These are phyloP conservation scores for Pterulicium gracile DNA, from an alignment of 1,284 basidiomycete genomes.

Conservation along the genomic window DNA sequence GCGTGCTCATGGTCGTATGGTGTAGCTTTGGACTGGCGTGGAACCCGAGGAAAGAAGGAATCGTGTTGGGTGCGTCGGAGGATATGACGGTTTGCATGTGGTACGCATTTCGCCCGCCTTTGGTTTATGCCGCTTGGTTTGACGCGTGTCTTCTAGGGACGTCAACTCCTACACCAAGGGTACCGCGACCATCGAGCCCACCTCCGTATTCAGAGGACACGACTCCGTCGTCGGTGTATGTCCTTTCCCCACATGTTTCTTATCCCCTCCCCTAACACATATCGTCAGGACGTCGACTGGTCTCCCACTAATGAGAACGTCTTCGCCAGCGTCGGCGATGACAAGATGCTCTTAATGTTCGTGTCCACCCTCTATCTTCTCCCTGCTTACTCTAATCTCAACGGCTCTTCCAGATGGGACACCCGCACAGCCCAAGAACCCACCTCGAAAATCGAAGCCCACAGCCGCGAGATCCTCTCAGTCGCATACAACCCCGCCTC, in stretches of 20 bases:
- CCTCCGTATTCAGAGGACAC: slow-evolving; percentile 80
- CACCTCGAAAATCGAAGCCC: slow-evolving; percentile 71
- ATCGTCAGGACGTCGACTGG: slow-evolving; percentile 88
- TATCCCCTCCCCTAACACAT: slow-evolving; percentile 5
- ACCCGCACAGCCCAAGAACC: slow-evolving; percentile 68
- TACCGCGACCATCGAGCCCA: slow-evolving; percentile 71
- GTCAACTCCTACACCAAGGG: slow-evolving; percentile 82
- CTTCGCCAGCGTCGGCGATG: slow-evolving; percentile 96
- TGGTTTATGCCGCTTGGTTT: background rate
- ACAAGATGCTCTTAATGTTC: slow-evolving; percentile 88
- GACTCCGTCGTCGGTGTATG: slow-evolving; percentile 82
- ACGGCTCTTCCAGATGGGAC: slow-evolving; percentile 70
- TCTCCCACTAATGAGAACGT: slow-evolving; percentile 76
- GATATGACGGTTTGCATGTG: slow-evolving; percentile 96
- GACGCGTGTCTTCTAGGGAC: slow-evolving; percentile 53
- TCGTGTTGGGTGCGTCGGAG: slow-evolving; percentile 89
- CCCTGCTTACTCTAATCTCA: too few relatives aligned
- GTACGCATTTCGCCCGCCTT: slow-evolving; percentile 29
- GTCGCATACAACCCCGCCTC: slow-evolving; percentile 84
- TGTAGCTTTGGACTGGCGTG: slow-evolving; percentile 86
- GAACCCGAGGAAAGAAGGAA: slow-evolving; percentile 76
- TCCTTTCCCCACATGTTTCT: slow-evolving; percentile 10
- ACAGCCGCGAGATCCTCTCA: slow-evolving; percentile 85
- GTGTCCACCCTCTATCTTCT: slow-evolving; percentile 9
- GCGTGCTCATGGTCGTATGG: slow-evolving; percentile 7